A percentile compares a stretch with the other conserved stretches of the same genome.
Evolutionary conservation across 176 grass and related monocot species (phyloP).

Genomic region (Poa pratensis): DNA sequence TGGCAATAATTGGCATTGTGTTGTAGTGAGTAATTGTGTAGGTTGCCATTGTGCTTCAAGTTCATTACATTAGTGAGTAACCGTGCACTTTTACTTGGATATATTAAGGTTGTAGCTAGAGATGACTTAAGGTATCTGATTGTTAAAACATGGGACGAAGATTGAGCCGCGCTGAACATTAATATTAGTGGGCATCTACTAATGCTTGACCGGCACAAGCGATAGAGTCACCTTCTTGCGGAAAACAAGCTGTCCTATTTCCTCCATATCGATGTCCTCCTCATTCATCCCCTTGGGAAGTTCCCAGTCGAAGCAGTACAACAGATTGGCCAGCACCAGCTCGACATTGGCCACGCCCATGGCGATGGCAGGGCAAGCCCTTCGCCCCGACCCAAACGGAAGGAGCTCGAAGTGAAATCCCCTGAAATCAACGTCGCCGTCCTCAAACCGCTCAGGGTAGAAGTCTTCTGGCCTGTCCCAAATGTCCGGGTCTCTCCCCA

Average conservation of each 20-base stretch:
- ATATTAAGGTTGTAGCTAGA: no score
- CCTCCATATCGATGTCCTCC: conserved; percentile 52
- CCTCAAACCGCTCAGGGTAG: conserved; percentile 48
- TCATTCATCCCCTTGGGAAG: conserved; percentile 34
- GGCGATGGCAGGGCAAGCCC: conserved; percentile 48
- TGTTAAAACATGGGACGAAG: no score
- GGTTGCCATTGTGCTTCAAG: no score
- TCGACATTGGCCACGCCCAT: conserved; percentile 52
- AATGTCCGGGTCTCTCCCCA: conserved; percentile 45
- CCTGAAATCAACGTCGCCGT: conserved; percentile 41
- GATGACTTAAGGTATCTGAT: no score
- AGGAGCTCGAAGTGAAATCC: conserved; percentile 53
- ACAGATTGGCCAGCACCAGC: conserved; percentile 40
- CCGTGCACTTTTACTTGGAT: no score
- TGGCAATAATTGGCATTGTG: no score
- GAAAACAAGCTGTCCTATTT: conserved; percentile 41
- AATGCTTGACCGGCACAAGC: conserved; percentile 37
- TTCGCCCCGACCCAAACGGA: conserved; percentile 47
- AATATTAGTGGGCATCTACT: not conserved
- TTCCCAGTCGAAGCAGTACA: conserved; percentile 47
- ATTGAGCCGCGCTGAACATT: no score
- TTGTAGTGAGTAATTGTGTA: no score
- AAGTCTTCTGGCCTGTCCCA: conserved; percentile 50
- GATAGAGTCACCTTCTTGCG: conserved; percentile 41
- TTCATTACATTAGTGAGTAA: no score